phyloP scores from a whole-genome alignment of 345 rosid species.

The Rubroshorea leprosula region DNA sequence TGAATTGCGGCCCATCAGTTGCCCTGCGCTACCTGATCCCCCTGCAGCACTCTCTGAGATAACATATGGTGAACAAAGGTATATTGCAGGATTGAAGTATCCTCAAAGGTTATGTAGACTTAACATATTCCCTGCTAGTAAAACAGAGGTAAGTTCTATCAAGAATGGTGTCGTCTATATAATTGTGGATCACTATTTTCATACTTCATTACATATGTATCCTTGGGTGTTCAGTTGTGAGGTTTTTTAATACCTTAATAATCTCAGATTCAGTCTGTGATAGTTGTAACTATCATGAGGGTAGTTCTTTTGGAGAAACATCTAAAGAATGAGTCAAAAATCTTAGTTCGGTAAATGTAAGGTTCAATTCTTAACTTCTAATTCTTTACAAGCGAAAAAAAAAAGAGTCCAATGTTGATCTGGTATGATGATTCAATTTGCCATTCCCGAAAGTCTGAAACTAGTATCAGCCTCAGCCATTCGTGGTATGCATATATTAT shows the following conservation, averaged over 20 bases:
- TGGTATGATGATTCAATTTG: neutral
- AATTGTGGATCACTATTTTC: neutral
- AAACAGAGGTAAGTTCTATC: constrained; percentile 52
- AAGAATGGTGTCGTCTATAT: neutral
- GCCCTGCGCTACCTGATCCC: constrained; percentile 67
- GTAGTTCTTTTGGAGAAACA: neutral
- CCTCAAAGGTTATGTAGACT: constrained; percentile 89
- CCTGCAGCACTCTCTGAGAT: constrained; percentile 46
- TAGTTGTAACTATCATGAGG: no score
- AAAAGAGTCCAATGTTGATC: neutral
- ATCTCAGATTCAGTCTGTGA: no score
- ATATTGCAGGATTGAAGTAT: constrained; percentile 72
- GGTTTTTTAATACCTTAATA: no score
- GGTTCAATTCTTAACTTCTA: no score
- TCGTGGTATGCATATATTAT: no score
- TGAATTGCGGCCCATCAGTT: constrained; percentile 61
- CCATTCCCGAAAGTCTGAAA: neutral
- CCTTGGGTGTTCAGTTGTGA: no score
- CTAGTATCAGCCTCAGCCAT: no score
- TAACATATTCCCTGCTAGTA: constrained; percentile 77
- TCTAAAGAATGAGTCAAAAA: no score
- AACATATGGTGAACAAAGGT: constrained; percentile 69
- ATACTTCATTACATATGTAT: neutral
- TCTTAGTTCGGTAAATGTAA: no score
- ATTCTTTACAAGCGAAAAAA: neutral